Evolutionary conservation across 768 basidiomycete species (phyloP).

Genomic region (Chalciporus sphaerocephalus): DNA sequence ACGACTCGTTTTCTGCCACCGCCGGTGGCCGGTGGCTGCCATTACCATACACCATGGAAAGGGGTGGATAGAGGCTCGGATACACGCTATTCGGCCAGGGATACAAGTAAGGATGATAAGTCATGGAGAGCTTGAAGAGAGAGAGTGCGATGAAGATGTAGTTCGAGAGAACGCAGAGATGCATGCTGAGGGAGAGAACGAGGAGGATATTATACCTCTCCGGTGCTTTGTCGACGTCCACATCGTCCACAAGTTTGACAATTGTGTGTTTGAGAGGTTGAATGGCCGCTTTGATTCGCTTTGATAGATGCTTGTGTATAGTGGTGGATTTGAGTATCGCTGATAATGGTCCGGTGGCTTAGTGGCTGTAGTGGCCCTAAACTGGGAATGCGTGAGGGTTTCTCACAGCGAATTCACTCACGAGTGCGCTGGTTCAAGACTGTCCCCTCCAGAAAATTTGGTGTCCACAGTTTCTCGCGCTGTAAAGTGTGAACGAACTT

Average conservation of each 20-base stretch:
- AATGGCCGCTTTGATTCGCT: too few relatives aligned
- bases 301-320: too few relatives aligned
- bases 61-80: background rate
- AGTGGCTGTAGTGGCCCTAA: constrained; percentile 83
- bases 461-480: constrained; percentile 62
- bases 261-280: too few relatives aligned
- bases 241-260: background rate
- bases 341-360: constrained; percentile 37
- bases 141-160: background rate
- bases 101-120: background rate
- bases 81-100: too few relatives aligned
- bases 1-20: background rate
- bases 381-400: constrained; percentile 74
- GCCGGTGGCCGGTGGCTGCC: background rate
- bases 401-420: constrained; percentile 52
- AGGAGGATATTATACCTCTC: constrained; percentile 12
- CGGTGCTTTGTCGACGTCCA: background rate
- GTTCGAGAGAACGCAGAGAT: background rate
- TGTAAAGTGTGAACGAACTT: constrained; percentile 62
- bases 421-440: constrained; percentile 91
- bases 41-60: background rate
- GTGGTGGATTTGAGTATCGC: too few relatives aligned
- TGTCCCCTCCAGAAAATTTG: constrained; percentile 95
- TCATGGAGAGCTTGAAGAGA: background rate
- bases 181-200: background rate